Evolutionary conservation across 768 basidiomycete genomes (phyloP).

Genomic region (Tylopilus subfusipes): DNA sequence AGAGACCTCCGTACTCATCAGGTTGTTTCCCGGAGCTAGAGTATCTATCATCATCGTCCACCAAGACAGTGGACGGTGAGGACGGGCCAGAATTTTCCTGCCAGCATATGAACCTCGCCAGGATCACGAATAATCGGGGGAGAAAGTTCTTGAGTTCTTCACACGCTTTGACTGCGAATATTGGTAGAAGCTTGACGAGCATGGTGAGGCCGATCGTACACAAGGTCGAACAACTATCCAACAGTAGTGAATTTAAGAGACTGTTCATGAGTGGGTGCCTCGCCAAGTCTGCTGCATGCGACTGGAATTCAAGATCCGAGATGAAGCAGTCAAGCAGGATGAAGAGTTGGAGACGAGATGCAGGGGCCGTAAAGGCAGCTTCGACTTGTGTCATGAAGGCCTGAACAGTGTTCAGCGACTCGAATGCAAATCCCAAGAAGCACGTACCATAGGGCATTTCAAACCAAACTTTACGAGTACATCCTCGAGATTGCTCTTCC

Average conservation of each 20-base stretch:
- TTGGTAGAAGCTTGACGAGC: slow-evolving; percentile 69
- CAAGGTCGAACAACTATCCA: slow-evolving; percentile 73
- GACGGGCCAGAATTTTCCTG: slow-evolving; percentile 45
- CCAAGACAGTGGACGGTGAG: slow-evolving; percentile 30
- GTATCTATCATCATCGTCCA: slow-evolving; percentile 31
- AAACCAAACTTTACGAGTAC: slow-evolving; percentile 64
- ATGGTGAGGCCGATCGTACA: slow-evolving; percentile 62
- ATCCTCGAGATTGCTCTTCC: slow-evolving; percentile 80
- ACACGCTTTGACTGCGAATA: slow-evolving; percentile 62
- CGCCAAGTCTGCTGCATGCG: slow-evolving; percentile 49
- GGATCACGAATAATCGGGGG: slow-evolving; percentile 61
- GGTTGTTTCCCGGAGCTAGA: slow-evolving; percentile 1
- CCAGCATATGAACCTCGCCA: slow-evolving; percentile 76
- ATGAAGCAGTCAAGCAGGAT: slow-evolving; percentile 62
- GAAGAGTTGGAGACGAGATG: slow-evolving; percentile 66
- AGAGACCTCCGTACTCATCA: slow-evolving; percentile 34
- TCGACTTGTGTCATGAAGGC: slow-evolving; percentile 68
- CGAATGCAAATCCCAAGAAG: slow-evolving; percentile 5
- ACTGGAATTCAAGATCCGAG: slow-evolving; percentile 50
- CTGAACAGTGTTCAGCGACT: slow-evolving; percentile 36
- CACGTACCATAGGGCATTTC: slow-evolving; percentile 60
- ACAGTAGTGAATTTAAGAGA: slow-evolving; percentile 61
- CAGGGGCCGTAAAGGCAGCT: slow-evolving; percentile 55
- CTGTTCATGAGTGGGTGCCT: slow-evolving; percentile 60
- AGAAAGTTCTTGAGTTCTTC: slow-evolving; percentile 55